phyloP scores from a whole-genome alignment of 2,329 filamentous ascomycete species.

The Arthrobotrys conoides region DNA sequence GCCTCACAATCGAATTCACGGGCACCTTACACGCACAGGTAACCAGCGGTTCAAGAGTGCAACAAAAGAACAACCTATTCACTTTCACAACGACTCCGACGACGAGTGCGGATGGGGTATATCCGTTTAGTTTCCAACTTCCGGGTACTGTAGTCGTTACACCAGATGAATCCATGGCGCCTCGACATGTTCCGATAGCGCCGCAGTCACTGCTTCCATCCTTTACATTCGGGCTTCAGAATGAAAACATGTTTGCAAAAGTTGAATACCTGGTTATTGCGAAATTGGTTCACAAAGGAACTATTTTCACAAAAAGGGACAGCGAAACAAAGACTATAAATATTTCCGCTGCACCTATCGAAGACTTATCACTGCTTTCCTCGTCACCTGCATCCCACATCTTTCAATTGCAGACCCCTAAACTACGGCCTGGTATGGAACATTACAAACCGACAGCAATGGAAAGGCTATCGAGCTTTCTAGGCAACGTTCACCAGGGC shows the following conservation, averaged over 20 bases:
- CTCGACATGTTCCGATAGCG: slow-evolving; percentile 53
- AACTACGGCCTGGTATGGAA: slow-evolving; percentile 47
- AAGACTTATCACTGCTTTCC: slow-evolving; percentile 6
- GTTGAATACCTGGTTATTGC: slow-evolving; percentile 46
- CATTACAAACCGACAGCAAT: slow-evolving; percentile 44
- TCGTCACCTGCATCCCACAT: slow-evolving; percentile 38
- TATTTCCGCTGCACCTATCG: slow-evolving; percentile 43
- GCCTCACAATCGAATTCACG: slow-evolving; percentile 46
- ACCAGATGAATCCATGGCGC: slow-evolving; percentile 42
- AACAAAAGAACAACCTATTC: slow-evolving; percentile 52
- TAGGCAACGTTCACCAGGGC: slow-evolving; percentile 25
- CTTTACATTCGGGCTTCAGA: slow-evolving; percentile 32
- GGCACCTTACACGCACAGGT: slow-evolving; percentile 33
- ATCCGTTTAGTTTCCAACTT: slow-evolving; percentile 42
- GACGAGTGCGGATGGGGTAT: slow-evolving; percentile 15
- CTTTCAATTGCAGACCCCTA: slow-evolving; percentile 32
- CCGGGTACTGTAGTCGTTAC: slow-evolving; percentile 45
- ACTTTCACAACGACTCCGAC: slow-evolving; percentile 33
- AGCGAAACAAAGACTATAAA: slow-evolving; percentile 43
- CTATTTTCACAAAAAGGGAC: slow-evolving; percentile 54
- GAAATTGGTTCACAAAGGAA: slow-evolving; percentile 48
- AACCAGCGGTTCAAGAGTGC: background rate
- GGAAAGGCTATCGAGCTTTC: slow-evolving; percentile 48
- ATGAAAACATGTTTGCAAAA: slow-evolving; percentile 19
- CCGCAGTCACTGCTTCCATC: slow-evolving; percentile 49